phyloP scores from a whole-genome alignment of 2,329 filamentous ascomycete species.

The Cladorrhinum sp. region DNA sequence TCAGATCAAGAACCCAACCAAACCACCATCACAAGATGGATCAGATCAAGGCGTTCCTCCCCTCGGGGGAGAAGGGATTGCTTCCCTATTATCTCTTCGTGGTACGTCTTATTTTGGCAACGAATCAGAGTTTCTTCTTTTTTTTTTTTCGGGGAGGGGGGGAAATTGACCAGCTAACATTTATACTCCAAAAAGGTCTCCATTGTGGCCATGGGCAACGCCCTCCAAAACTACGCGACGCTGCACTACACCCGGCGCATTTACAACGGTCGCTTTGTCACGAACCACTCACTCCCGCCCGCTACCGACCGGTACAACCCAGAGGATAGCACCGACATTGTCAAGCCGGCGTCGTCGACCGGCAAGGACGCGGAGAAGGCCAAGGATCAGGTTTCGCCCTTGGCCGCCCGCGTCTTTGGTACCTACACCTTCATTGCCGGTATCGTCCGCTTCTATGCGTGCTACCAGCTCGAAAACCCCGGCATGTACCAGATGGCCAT shows the following conservation, averaged over 20 bases:
- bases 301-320: slow-evolving; percentile 44
- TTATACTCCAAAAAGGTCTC: slow-evolving; percentile 59
- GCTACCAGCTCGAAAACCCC: slow-evolving; percentile 72
- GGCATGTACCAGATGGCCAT: slow-evolving; percentile 76
- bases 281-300: slow-evolving; percentile 45
- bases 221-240: slow-evolving; percentile 76
- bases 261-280: slow-evolving; percentile 66
- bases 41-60: slow-evolving; percentile 40
- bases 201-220: slow-evolving; percentile 78
- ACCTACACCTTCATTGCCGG: slow-evolving; percentile 82
- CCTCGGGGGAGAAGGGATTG: slow-evolving; percentile 51
- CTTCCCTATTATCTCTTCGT: slow-evolving; percentile 59
- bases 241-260: slow-evolving; percentile 80
- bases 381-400: slow-evolving; percentile 64
- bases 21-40: slow-evolving; percentile 39
- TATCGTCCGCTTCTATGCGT: slow-evolving; percentile 76
- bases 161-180: neutral
- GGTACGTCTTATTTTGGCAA: slow-evolving; percentile 36
- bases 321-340: slow-evolving; percentile 52
- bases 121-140: no score
- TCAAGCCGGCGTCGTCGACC: slow-evolving; percentile 43
- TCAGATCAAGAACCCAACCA: no score
- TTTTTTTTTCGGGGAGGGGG: no score
- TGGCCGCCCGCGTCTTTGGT: slow-evolving; percentile 77
- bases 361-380: slow-evolving; percentile 45